Base-by-base conservation (phyloP, 192 early-diverging fungal species). In the Linnemannia zychae region DNA sequence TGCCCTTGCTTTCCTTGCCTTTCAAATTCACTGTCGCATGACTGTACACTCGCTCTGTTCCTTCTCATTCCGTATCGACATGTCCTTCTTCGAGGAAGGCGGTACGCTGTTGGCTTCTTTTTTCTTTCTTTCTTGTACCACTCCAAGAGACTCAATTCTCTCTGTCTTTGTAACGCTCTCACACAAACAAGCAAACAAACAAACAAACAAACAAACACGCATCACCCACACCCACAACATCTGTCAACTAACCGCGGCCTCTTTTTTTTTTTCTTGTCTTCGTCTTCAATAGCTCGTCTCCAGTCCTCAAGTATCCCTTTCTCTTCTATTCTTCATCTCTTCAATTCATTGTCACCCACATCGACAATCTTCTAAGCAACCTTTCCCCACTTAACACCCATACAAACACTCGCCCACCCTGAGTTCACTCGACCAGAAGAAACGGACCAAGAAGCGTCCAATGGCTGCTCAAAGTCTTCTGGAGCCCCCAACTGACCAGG, bases 361-460 rank as follows among this genome's bases (percentile, higher is more conserved):
- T 72, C 18, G 31, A 53, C 71, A 17, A 72, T 50, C 47, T 31
- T 40, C 33, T 13, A 18, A 44, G 28, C 63, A 76, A n/a, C 12
- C 16, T 37, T 44, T 16, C 36, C 48, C 28, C 20, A 15, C 44
- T 20, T 34, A 5, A 12, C 60, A 31, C 16, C n/a, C 71, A 37
- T 4, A 38, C 2, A 33, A 48, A 28, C 28, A 6, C 5, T 52
- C 70, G 76, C 78, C 74, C 74, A 85, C 74, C 77, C 77, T 85
- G 77, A 79, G 77, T 74, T 76, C 83, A 48, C 34, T 38, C 40
- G 48, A 77, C 24, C 65, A 66, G 16, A 78, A 84, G 47, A 84
- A 84, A 69, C 67, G 78, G 77, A 49, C 44, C 73, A 85, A 79
- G 70, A 77, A 82, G 63, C 77, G 83, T 79, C 74, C 76, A 52